These are phyloP conservation scores for Boeremia exigua DNA, from an alignment of 2,329 filamentous ascomycete genomes.

Conservation along the genomic window DNA sequence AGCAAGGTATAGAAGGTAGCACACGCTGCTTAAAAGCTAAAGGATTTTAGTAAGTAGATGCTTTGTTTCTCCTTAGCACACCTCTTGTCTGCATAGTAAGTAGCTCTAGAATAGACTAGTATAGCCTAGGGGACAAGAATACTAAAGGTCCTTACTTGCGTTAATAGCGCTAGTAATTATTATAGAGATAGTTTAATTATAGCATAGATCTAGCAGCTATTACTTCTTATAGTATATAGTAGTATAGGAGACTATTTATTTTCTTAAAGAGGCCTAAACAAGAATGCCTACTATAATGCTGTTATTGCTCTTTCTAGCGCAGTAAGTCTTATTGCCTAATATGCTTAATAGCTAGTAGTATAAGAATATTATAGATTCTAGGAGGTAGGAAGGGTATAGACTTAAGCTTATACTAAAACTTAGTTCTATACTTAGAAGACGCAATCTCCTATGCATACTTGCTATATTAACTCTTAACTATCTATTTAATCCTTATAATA, in stretches of 20 bases:
- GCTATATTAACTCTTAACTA: slow-evolving; percentile 4
- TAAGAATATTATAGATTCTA: slow-evolving; percentile 15
- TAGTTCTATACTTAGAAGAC: slow-evolving; percentile 9
- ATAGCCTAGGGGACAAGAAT: too few species aligned
- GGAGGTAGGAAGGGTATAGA: slow-evolving; percentile 15
- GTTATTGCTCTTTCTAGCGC: slow-evolving; percentile 17
- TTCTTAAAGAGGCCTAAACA: slow-evolving; percentile 15
- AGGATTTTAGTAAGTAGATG: too few species aligned
- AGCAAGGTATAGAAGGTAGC: too few species aligned
- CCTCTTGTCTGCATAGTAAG: too few species aligned
- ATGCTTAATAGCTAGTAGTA: slow-evolving; percentile 16
- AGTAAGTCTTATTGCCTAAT: slow-evolving; percentile 20
- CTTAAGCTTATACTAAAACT: not conserved
- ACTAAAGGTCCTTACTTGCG: too few species aligned
- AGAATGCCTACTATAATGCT: slow-evolving; percentile 1
- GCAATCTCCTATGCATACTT: slow-evolving; percentile 18
- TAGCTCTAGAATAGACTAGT: too few species aligned
- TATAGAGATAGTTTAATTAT: too few species aligned
- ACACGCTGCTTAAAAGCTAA: too few species aligned
- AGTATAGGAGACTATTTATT: slow-evolving; percentile 11
- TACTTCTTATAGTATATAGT: not conserved
- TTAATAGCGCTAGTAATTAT: too few species aligned
- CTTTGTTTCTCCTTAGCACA: too few species aligned
- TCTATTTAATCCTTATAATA: slow-evolving; percentile 12
- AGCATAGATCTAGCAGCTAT: too few species aligned